Evolutionary conservation across 306 rosid genomes (phyloP).

Genomic region (Cercis canadensis): DNA sequence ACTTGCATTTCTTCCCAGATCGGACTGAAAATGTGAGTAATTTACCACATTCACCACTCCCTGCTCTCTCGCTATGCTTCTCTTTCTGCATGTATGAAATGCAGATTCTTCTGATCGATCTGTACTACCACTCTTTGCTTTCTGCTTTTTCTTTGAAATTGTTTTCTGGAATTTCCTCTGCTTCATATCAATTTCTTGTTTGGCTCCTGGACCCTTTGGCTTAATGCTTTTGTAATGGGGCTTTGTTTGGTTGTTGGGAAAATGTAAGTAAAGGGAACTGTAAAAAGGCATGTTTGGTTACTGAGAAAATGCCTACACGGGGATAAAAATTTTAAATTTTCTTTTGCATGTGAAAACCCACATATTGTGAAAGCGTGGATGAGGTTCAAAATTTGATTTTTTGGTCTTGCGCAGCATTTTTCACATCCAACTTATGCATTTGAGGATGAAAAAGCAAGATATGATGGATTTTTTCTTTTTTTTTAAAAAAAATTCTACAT

Average conservation of each 20-base stretch:
- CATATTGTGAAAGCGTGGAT: not conserved
- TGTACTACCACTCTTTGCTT: slow-evolving; percentile 5
- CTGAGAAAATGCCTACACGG: slow-evolving; percentile 7
- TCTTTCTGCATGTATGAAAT: slow-evolving; percentile 27
- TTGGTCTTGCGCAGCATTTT: slow-evolving; percentile 18
- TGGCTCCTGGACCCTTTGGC: too few species aligned
- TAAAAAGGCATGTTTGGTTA: not conserved
- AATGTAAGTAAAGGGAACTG: slow-evolving; percentile 8
- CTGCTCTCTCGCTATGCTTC: slow-evolving; percentile 9
- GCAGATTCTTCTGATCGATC: slow-evolving; percentile 26
- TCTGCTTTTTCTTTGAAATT: not conserved
- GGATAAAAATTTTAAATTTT: not conserved
- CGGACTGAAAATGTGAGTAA: slow-evolving; percentile 56
- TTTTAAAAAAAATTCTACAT: too few species aligned
- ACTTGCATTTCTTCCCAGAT: slow-evolving; percentile 49
- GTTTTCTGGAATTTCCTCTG: not conserved
- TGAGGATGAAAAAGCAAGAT: too few species aligned
- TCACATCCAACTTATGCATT: not conserved
- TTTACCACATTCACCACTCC: slow-evolving; percentile 30
- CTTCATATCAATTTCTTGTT: not conserved
- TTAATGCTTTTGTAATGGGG: slow-evolving; percentile 11
- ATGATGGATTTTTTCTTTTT: too few species aligned
- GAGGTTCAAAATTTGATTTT: slow-evolving; percentile 1
- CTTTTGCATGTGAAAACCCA: slow-evolving; percentile 26
- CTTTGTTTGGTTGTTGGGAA: slow-evolving; percentile 37